Conservation (phyloP, 805 yeast species). For the Metschnikowia reukaufii region DNA sequence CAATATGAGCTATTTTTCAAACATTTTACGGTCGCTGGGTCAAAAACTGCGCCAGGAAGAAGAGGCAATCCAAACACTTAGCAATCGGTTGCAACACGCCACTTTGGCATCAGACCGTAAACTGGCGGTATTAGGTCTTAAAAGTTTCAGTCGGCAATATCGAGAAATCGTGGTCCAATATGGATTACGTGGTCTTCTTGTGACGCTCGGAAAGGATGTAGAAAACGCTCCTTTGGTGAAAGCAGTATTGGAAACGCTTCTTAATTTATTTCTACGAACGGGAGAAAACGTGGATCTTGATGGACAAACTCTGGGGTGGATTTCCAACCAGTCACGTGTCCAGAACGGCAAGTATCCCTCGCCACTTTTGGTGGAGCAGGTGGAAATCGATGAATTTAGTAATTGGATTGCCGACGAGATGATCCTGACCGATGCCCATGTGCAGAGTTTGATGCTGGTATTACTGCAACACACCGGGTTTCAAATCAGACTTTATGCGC, state of each 20-base stretch:
- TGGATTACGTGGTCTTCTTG: constrained; percentile 73
- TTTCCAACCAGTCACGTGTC: constrained; percentile 68
- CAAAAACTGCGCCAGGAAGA: constrained; percentile 52
- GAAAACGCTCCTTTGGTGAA: constrained; percentile 72
- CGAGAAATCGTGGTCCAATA: constrained; percentile 88
- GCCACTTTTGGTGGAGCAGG: constrained; percentile 59
- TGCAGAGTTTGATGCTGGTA: constrained; percentile 38
- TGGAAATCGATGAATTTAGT: constrained; percentile 77
- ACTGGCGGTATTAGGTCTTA: constrained; percentile 86
- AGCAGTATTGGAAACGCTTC: constrained; percentile 80
- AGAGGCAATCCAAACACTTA: constrained; percentile 83
- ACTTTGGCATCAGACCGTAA: constrained; percentile 79
- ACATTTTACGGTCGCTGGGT: constrained; percentile 34
- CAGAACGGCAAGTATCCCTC: constrained; percentile 80
- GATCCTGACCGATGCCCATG: constrained; percentile 50
- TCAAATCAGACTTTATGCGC: constrained; percentile 74
- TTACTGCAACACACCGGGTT: constrained; percentile 59
- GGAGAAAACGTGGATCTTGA: constrained; percentile 49
- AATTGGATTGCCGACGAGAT: constrained; percentile 95
- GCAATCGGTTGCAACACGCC: constrained; percentile 84
- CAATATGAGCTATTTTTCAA: constrained; percentile 37
- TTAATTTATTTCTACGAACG: constrained; percentile 76
- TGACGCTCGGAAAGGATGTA: constrained; percentile 61
- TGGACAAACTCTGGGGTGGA: constrained; percentile 67
- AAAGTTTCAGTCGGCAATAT: constrained; percentile 84